These are phyloP conservation scores for Panaeolus papilionaceus DNA, from an alignment of 768 basidiomycete genomes.

Conservation along the genomic window DNA sequence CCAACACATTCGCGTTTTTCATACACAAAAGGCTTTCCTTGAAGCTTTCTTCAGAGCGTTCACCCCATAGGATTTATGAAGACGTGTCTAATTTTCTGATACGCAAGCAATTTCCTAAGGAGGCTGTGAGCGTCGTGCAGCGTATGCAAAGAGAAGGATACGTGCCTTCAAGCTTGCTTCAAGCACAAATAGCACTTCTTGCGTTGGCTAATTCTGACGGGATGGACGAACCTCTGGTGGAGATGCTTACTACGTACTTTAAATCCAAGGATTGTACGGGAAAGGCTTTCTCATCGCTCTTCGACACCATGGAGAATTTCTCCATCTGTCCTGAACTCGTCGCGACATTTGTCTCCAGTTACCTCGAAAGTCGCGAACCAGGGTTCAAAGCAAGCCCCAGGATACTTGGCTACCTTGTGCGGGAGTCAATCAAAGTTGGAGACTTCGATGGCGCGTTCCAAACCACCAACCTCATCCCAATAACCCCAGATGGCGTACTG, in stretches of 20 bases:
- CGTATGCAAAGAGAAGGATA: not conserved
- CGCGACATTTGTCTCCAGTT: constrained; percentile 18
- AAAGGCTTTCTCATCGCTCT: constrained; percentile 21
- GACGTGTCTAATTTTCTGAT: constrained; percentile 8
- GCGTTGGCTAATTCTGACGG: not conserved
- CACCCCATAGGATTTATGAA: constrained; percentile 2
- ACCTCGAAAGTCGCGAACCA: constrained; percentile 19
- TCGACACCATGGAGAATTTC: constrained; percentile 17
- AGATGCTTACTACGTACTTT: not conserved
- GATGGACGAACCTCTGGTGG: not conserved
- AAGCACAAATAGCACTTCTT: not conserved
- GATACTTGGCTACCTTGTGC: not conserved
- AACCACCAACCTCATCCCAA: constrained; percentile 14
- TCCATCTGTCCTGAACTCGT: constrained; percentile 17
- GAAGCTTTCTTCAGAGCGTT: not conserved
- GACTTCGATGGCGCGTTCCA: constrained; percentile 21
- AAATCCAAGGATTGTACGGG: constrained; percentile 32
- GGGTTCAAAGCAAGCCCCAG: constrained; percentile 12
- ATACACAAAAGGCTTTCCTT: not conserved
- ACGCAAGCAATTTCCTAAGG: not conserved
- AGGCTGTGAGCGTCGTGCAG: not conserved
- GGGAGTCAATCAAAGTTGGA: constrained; percentile 17
- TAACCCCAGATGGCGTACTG: not conserved
- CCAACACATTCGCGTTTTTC: not conserved
- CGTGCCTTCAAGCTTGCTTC: constrained; percentile 1